phyloP scores from a whole-genome alignment of 2,329 filamentous ascomycete genomes.

The Colletotrichum truncatum region DNA sequence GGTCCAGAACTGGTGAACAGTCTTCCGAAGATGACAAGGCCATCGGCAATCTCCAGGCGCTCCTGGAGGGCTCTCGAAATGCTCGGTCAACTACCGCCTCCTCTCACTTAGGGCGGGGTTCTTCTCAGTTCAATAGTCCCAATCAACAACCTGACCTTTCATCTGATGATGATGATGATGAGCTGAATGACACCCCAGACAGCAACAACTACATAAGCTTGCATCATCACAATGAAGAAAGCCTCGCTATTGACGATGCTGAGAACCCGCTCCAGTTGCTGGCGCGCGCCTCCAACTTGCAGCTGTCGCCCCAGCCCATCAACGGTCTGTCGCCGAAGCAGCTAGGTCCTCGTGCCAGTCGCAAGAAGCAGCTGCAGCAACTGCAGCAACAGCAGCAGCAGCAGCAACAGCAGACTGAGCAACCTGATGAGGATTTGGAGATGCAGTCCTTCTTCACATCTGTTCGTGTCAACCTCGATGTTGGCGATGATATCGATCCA shows the following conservation, averaged over 20 bases:
- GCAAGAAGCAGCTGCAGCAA: slow-evolving; percentile 32
- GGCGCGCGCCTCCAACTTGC: slow-evolving; percentile 76
- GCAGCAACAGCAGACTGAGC: slow-evolving; percentile 34
- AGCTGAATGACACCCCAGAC: slow-evolving; percentile 38
- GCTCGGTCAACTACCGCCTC: slow-evolving; percentile 31
- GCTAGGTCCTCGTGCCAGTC: slow-evolving; percentile 16
- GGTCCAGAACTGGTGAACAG: slow-evolving; percentile 57
- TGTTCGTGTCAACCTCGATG: slow-evolving; percentile 69
- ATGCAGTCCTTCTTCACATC: slow-evolving; percentile 74
- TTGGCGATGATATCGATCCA: slow-evolving; percentile 72
- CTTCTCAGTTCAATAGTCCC: slow-evolving; percentile 31
- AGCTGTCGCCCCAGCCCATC: slow-evolving; percentile 54
- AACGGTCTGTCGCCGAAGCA: slow-evolving; percentile 32
- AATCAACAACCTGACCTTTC: slow-evolving; percentile 41
- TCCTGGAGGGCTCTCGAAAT: slow-evolving; percentile 43
- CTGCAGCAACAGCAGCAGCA: slow-evolving; percentile 31
- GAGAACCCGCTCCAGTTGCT: slow-evolving; percentile 80
- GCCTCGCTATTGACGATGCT: slow-evolving; percentile 73
- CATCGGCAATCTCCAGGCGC: slow-evolving; percentile 51
- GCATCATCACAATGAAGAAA: slow-evolving; percentile 51
- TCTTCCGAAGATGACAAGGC: slow-evolving; percentile 55
- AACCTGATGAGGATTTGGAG: slow-evolving; percentile 50
- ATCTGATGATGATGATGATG: slow-evolving; percentile 44
- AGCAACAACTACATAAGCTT: slow-evolving; percentile 33
- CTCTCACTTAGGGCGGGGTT: slow-evolving; percentile 30